Base-by-base conservation (phyloP, 768 basidiomycete genomes). In the Agaricus sinodeliciosus region DNA sequence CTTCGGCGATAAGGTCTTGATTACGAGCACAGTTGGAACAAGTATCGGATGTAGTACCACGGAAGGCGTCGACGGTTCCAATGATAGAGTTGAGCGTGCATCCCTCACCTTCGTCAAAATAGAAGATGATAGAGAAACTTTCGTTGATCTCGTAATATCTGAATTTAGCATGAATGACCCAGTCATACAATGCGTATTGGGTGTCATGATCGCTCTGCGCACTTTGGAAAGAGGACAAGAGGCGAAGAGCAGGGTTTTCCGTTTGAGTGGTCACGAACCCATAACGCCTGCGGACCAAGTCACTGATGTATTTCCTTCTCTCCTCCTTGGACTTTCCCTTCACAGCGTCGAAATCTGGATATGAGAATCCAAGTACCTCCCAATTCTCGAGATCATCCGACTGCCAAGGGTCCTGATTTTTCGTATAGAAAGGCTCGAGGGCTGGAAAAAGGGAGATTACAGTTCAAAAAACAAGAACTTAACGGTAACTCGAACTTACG, bases 121-220 rank as follows among this genome's bases (percentile, higher is more conserved):
- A 79, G 49, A 81, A 55, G 26, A 72, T 59, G 19, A 79, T 64
- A n/a, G 63, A 60, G 60, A 75, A 78, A 61, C 72, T 73, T 2
- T 65, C 53, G 1, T 70, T 70, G 27, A 77, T 57, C 55, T 72
- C 76, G 59, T 67, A 73, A 57, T 77, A 72, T 62, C 73, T 70
- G 60, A 69, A 62, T 16, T 62, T 63, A 37, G 76, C 65, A 40
- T 73, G 71, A 11, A 65, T 73, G 0, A 71, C 64, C 76, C 76
- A 78, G 28, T 78, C 74, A 55, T 56, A 66, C 49, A 50, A 34
- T 18, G 31, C 7, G 36, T 64, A 9, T 50, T 41, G 18, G 28
- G 8, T 8, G 47, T 37, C 13, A 12, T 40, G 9, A 13, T 40
- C 44, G 54, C 37, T 18, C 18, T 16, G 43, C 51, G 51, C 22